Evolutionary conservation across 352 stramenopile species (phyloP).

Genomic region (Globisporangium nagaii): DNA sequence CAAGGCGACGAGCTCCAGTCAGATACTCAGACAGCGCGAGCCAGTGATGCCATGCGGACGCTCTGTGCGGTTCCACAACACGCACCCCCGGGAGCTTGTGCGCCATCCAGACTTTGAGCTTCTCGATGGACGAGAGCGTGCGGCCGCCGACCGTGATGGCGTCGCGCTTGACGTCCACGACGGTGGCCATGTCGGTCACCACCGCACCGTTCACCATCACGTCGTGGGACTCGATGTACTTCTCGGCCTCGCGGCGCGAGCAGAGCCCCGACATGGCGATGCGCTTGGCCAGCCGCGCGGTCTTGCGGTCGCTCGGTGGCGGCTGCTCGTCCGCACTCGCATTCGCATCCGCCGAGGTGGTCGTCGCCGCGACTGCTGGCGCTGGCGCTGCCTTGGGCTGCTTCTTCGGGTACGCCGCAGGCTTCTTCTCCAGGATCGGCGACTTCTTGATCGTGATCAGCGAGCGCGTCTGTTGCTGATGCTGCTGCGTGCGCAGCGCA

Average conservation of each 20-base stretch:
- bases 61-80: too few relatives aligned
- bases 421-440: conserved; percentile 10
- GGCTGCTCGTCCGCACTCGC: too few relatives aligned
- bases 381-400: conserved; percentile 3
- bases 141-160: conserved; percentile 51
- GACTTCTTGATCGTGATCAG: conserved; percentile 27
- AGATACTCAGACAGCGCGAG: too few relatives aligned
- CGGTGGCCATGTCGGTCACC: conserved; percentile 49
- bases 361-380: neutral
- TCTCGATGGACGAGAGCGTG: conserved; percentile 28
- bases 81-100: conserved; percentile 84
- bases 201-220: conserved; percentile 76
- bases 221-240: conserved; percentile 60
- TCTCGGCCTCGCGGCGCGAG: conserved; percentile 81
- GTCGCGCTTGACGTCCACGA: conserved; percentile 49
- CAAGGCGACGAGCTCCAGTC: too few relatives aligned
- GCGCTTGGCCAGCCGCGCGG: conserved; percentile 69
- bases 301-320: neutral
- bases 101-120: conserved; percentile 76
- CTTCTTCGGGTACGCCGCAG: conserved; percentile 4
- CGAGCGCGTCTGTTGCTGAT: neutral
- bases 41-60: too few relatives aligned
- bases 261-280: conserved; percentile 80
- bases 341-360: neutral
- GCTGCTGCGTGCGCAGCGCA: neutral